Conservation (phyloP, 257 asterid genomes). For the Nicotiana tomentosiformis region DNA sequence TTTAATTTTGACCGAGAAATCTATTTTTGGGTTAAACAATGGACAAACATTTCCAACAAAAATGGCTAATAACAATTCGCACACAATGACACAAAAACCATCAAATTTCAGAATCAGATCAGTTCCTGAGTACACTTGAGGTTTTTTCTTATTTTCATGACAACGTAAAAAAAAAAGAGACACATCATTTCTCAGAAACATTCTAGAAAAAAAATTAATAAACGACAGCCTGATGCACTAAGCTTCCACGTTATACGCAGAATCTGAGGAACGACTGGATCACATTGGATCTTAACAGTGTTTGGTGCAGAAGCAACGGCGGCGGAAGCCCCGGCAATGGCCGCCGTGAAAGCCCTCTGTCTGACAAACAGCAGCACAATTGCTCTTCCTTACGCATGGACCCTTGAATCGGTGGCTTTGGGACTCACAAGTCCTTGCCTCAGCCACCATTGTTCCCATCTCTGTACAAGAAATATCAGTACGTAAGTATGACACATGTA, state of each 20-base stretch:
- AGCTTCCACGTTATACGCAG: no score
- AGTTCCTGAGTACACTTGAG: neutral
- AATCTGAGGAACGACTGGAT: accelerated
- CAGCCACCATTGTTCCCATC: neutral
- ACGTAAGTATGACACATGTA: no score
- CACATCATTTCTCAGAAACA: neutral
- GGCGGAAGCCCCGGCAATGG: neutral
- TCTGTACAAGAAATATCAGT: neutral
- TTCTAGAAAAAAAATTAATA: neutral
- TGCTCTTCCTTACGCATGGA: neutral
- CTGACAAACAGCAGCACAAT: slow-evolving; percentile 10
- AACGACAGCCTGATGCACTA: no score
- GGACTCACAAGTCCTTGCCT: slow-evolving; percentile 5
- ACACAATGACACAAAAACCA: neutral
- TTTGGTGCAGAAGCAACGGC: neutral
- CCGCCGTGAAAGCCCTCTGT: slow-evolving; percentile 8
- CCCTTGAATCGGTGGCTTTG: slow-evolving; percentile 9
- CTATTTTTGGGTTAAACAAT: no score
- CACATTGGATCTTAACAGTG: neutral
- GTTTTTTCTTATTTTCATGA: neutral
- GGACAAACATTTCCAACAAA: neutral
- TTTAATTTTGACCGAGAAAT: no score
- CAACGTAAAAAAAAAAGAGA: neutral
- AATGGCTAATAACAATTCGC: neutral
- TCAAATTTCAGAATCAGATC: neutral